These are phyloP conservation scores for Calocybe indica DNA, from an alignment of 768 basidiomycete species.

Conservation along the genomic window DNA sequence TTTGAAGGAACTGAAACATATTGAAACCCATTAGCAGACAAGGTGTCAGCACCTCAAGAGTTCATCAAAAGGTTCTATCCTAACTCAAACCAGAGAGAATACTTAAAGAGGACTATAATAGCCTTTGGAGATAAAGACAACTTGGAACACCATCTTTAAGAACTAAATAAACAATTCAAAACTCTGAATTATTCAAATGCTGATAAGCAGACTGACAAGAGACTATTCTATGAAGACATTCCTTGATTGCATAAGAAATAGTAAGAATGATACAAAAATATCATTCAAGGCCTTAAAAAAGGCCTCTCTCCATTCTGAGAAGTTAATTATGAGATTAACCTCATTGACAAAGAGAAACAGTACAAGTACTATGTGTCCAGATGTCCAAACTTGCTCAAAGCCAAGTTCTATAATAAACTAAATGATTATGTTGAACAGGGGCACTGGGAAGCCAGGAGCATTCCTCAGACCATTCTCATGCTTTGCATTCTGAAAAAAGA, in stretches of 20 bases:
- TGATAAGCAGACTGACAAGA: not conserved
- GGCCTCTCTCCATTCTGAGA: slow-evolving; percentile 25
- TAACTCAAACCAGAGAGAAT: not conserved
- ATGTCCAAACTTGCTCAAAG: too few relatives aligned
- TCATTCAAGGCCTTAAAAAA: slow-evolving; percentile 14
- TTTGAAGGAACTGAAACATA: too few relatives aligned
- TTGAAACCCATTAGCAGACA: too few relatives aligned
- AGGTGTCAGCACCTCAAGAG: too few relatives aligned
- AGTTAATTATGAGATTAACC: slow-evolving; percentile 32
- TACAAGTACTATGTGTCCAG: too few relatives aligned
- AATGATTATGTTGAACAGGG: too few relatives aligned
- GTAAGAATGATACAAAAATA: slow-evolving; percentile 15
- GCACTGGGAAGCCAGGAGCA: too few relatives aligned
- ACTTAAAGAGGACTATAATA: not conserved
- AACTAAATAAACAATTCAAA: not conserved
- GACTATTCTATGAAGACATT: slow-evolving; percentile 7
- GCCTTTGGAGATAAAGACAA: too few relatives aligned
- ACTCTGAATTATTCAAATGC: too few relatives aligned
- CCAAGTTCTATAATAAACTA: too few relatives aligned
- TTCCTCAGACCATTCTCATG: too few relatives aligned
- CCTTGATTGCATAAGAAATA: slow-evolving; percentile 12
- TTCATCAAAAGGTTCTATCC: not conserved
- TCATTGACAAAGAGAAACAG: slow-evolving; percentile 24
- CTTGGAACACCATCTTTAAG: slow-evolving; percentile 1
- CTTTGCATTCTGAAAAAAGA: too few relatives aligned